Evolutionary conservation across 2,329 filamentous ascomycete species (phyloP).

Genomic region (Clonostachys rosea): DNA sequence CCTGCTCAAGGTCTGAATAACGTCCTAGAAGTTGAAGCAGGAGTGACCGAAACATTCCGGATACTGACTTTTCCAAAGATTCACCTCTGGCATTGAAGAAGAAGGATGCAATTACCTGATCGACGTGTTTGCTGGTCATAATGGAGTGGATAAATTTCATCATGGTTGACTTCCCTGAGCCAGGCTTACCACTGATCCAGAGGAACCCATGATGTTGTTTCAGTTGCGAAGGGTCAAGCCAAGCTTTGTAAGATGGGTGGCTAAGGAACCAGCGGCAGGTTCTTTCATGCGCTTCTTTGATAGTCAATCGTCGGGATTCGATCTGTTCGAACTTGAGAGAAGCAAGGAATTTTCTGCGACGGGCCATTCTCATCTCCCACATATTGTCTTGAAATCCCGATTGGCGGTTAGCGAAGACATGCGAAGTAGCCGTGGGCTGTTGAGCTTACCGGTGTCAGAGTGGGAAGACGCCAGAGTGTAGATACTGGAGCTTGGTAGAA

Average conservation of each 20-base stretch:
- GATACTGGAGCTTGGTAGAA: background rate
- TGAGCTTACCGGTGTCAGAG: too few relatives aligned
- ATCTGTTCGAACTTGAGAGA: conserved; percentile 7
- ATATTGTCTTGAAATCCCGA: background rate
- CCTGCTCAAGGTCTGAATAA: conserved; percentile 20
- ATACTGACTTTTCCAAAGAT: conserved; percentile 33
- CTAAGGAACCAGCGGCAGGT: conserved; percentile 11
- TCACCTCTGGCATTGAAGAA: conserved; percentile 29
- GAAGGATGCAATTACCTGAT: background rate
- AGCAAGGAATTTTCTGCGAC: conserved; percentile 2
- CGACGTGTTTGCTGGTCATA: background rate
- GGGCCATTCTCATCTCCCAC: too few relatives aligned
- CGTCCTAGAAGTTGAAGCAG: conserved; percentile 36
- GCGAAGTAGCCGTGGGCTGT: too few relatives aligned
- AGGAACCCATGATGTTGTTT: conserved; percentile 1
- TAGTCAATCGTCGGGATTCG: conserved; percentile 5
- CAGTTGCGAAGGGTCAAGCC: background rate
- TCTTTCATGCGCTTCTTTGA: conserved; percentile 5
- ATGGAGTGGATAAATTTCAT: conserved; percentile 3
- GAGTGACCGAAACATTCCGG: conserved; percentile 46
- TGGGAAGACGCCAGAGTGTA: too few relatives aligned
- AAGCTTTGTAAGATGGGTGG: conserved; percentile 3
- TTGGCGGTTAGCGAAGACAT: too few relatives aligned
- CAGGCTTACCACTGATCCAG: conserved; percentile 3
- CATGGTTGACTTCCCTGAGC: conserved; percentile 5